Base-by-base conservation (phyloP, 257 asterid genomes). In the Scutellaria galericulata region DNA sequence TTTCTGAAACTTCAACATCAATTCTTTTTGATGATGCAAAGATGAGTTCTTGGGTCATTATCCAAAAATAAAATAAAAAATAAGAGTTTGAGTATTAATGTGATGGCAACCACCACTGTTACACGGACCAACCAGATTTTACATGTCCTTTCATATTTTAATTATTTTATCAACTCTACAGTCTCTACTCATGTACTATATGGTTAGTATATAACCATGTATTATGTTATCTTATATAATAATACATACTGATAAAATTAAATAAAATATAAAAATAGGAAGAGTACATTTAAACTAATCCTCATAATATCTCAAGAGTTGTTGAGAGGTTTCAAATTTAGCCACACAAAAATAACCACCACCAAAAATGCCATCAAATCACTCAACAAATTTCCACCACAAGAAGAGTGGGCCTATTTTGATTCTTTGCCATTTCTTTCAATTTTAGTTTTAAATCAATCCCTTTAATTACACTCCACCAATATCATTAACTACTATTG, bases 351-450 rank as follows among this genome's bases (percentile, higher is more conserved):
- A 57, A 51, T 48, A 50, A 46, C 60, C 41, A 52, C 13, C 78
- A 18, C 27, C 12, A 45, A 44, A 12, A 8, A 9, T 47, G 4
- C 48, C 48, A 48, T 48, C 45, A 62, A 76, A 65, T 24, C 74
- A 40, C 64, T 55, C 66, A 71, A 67, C 75, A 27, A 80, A 9
- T 76, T 71, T 20, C 65, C 69, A 67, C 78, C 84, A 72, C 84
- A 71, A 76, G 57, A 54, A 7, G 52, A 3, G 31, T 54, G 64
- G 61, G 18, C 75, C 77, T 22, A 6, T 4, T 52, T 15, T 35
- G 22, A 64, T 67, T 48, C 31, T 67, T 39, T 52, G 18, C 31
- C 7, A 6, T 13, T 50, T 6, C 22, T 12, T 39, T n/a, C 3
- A 45, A 4, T 31, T 55, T 40, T 39, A 58, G 31, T 10, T 54